These are phyloP conservation scores for Cryptomeria japonica DNA, from an alignment of 75 land plant species.

Conservation along the genomic window DNA sequence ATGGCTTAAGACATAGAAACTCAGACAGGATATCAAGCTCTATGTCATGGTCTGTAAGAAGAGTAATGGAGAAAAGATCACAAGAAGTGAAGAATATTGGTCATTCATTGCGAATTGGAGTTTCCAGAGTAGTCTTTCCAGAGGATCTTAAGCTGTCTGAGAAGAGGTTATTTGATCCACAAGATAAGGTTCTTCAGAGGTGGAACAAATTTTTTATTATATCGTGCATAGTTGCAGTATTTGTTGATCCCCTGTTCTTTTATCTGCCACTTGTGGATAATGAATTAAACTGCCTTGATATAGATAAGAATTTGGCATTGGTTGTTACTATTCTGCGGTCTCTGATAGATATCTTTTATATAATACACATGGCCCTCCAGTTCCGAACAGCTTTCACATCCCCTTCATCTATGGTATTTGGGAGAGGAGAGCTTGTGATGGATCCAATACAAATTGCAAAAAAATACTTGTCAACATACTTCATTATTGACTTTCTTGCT, in stretches of 20 bases:
- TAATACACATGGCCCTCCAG: constrained; percentile 76
- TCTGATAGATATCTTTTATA: constrained; percentile 67
- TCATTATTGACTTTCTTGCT: constrained; percentile 73
- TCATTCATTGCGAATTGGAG: constrained; percentile 46
- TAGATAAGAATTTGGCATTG: constrained; percentile 58
- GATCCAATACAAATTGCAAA: constrained; percentile 76
- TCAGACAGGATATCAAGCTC: constrained; percentile 10
- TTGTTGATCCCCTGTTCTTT: constrained; percentile 78
- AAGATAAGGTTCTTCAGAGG: constrained; percentile 47
- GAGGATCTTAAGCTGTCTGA: constrained; percentile 74
- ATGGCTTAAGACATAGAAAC: constrained; percentile 34
- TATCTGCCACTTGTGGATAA: constrained; percentile 58
- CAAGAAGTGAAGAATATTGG: constrained; percentile 59
- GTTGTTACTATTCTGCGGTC: constrained; percentile 68
- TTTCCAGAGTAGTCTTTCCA: constrained; percentile 56
- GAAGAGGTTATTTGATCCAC: constrained; percentile 66
- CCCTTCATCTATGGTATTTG: constrained; percentile 84
- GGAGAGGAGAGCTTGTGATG: constrained; percentile 88
- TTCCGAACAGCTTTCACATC: constrained; percentile 86
- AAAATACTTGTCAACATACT: constrained; percentile 57
- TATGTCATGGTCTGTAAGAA: constrained; percentile 37
- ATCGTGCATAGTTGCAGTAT: constrained; percentile 71
- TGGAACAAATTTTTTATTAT: constrained; percentile 73
- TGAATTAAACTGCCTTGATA: constrained; percentile 47
- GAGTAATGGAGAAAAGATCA: constrained; percentile 48